Evolutionary conservation across 1,284 basidiomycete genomes (phyloP).

Genomic region (Cystodermella granulosa): DNA sequence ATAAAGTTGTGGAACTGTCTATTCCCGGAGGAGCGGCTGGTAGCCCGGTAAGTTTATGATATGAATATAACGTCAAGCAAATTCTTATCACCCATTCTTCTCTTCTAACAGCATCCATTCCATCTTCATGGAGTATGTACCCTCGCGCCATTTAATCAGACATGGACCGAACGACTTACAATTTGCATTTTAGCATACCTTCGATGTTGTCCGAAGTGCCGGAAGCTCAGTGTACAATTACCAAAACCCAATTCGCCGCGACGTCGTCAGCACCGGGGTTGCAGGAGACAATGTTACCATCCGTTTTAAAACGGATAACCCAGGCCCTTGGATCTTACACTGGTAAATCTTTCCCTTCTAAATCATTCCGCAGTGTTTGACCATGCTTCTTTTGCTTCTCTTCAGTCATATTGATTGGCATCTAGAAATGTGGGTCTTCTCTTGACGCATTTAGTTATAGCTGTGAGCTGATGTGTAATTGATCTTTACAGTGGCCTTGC

Average conservation of each 20-base stretch:
- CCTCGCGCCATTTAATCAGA: not conserved
- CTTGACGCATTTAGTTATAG: too few relatives aligned
- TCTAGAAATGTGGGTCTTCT: conserved; percentile 26
- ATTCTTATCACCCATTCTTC: too few relatives aligned
- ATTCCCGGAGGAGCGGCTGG: too few relatives aligned
- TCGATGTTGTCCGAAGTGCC: conserved; percentile 33
- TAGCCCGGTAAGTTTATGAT: too few relatives aligned
- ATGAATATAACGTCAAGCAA: too few relatives aligned
- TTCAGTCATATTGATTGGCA: conserved; percentile 41
- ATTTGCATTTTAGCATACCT: conserved; percentile 26
- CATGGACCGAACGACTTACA: not conserved
- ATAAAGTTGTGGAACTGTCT: too few relatives aligned
- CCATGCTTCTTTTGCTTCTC: too few relatives aligned
- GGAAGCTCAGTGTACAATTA: conserved; percentile 31
- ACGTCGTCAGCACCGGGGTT: conserved; percentile 26
- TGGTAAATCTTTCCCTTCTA: not conserved
- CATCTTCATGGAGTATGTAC: conserved; percentile 36
- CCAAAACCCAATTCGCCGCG: conserved; percentile 28
- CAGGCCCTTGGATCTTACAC: conserved; percentile 2
- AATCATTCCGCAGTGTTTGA: too few relatives aligned
- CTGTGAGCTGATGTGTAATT: too few relatives aligned
- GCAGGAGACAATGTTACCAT: conserved; percentile 25
- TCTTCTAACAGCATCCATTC: conserved; percentile 38
- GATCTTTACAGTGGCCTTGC: conserved; percentile 29
- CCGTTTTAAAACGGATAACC: not conserved